phyloP scores from a whole-genome alignment of 352 stramenopile species.

The Pseudoperonospora humuli region DNA sequence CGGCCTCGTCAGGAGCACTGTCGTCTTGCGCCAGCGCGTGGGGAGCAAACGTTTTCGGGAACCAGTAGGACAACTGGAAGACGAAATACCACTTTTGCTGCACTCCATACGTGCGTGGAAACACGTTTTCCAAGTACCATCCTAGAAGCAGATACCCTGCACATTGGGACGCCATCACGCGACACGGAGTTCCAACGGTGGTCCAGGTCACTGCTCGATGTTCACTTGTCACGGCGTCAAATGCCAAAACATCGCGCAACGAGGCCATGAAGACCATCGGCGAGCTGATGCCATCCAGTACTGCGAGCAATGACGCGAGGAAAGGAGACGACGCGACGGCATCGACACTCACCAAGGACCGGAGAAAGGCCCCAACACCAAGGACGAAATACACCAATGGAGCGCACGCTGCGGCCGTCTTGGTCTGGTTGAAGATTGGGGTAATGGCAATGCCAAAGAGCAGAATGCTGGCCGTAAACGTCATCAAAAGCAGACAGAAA shows the following conservation, averaged over 20 bases:
- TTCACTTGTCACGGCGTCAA: conserved; percentile 41
- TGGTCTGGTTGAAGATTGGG: conserved; percentile 61
- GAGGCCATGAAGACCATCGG: conserved; percentile 62
- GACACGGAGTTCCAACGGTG: conserved; percentile 33
- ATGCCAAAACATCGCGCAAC: conserved; percentile 37
- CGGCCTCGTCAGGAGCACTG: conserved; percentile 13
- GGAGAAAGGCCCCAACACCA: conserved; percentile 43
- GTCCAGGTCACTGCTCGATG: conserved; percentile 41
- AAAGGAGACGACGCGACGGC: conserved; percentile 29
- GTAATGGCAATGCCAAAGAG: conserved; percentile 65
- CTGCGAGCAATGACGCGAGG: conserved; percentile 20
- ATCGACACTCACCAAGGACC: conserved; percentile 46
- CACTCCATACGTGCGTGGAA: conserved; percentile 89
- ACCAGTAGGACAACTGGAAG: conserved; percentile 84
- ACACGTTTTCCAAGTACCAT: conserved; percentile 92
- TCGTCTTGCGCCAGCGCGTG: conserved; percentile 10
- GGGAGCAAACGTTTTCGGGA: conserved; percentile 6
- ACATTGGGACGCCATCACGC: conserved; percentile 76
- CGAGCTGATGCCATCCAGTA: conserved; percentile 51
- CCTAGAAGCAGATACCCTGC: conserved; percentile 85
- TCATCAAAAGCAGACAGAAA: conserved; percentile 56
- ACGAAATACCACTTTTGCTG: conserved; percentile 91
- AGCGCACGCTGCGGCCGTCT: conserved; percentile 52
- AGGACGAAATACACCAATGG: conserved; percentile 61
- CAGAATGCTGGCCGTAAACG: conserved; percentile 56